Base-by-base conservation (phyloP, 78 protist species). In the Polysphondylium violaceum region DNA sequence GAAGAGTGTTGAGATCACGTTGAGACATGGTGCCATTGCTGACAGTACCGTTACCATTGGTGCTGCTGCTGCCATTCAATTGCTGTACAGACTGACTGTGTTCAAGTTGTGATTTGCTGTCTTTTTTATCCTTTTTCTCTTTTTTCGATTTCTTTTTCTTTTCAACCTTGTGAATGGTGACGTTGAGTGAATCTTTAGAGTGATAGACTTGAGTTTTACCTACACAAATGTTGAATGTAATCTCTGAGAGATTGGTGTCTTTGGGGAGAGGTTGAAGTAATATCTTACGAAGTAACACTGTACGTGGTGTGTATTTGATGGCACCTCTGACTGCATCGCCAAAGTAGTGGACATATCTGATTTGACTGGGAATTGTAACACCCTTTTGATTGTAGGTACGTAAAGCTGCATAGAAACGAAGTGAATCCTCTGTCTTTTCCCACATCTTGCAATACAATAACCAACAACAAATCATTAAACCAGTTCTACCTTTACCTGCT, bases 351-450 rank as follows among this genome's bases (percentile, higher is more conserved):
- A 95, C 89, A 60, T 94, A 96, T 23, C 98, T 76, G 55, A 53
- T 74, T 60, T 96, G 98, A 59, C 75, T 40, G 17, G 98, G 98
- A 38, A 96, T 96, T 2, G 98, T 96, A 29, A 96, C 98, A 53
- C 98, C 98, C 75, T 94, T 74, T 69, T 92, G 88, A 72, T 93
- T 93, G 64, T 73, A 71, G 43, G 96, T 93, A 25, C 96, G 63
- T 25, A 53, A 23, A 71, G 94, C 94, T 21, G 92, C 96, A 43
- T 87, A 93, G 86, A 75, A 93, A 16, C 50, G 19, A 29, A 94
- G 64, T 25, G 96, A 69, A 11, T 74, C 93, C 55, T 87, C 88
- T 2, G 96, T 75, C 36, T 78, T 55, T 23, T 53, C 29, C 94
- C 88, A 83, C 88, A 61, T 50, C 17, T 86, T 79, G 40, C 74